Base-by-base conservation (phyloP, 2,329 filamentous ascomycete genomes). In the Ceratocystis albifundus region DNA sequence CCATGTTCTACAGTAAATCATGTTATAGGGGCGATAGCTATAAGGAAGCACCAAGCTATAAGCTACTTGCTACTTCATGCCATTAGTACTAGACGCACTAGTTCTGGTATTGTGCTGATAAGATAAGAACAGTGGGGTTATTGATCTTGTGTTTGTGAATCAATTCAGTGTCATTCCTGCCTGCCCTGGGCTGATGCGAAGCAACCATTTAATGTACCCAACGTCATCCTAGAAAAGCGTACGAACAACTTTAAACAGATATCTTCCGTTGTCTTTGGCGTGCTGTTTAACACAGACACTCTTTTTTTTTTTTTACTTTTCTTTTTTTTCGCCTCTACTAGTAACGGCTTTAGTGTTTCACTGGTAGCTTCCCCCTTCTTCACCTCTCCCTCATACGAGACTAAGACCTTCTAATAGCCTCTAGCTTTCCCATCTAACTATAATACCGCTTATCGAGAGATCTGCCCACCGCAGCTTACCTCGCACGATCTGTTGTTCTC, bases 141-240 rank as follows among this genome's bases (percentile, higher is more conserved):
- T 22, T 30, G 22, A 28, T 57, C n/a, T 15, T 28, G 22, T 8
- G 50, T 6, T 28, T 20, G 50, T 4, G 45, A 32, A 32, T 32
- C 6, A 32, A 32, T 32, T n/a, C 15, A 57, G 53, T 25, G 53
- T 57, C 53, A 57, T 57, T 57, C 53, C 30, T 57, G 36, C 53
- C 30, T 57, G 36, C 36, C 36, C 36, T 41, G 36, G 10, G 10
- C 3, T 41, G 36, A 41, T 41, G 53, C 25, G 25, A 57, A 28
- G 22, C 53, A 57, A 57, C 25, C 46, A 20, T 57, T 57, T 57
- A 8, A 32, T 28, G 36, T 28, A 25, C 53, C 53, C 53, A 57
- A 57, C 53, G 25, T 57, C 53, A 30, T 57, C 53, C 20, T 57
- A 28, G 10, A 15, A 28, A 57, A 10, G 5, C 17, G 22, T 25